Evolutionary conservation across 805 yeast species (phyloP).

Genomic region (Lipomyces orientalis): DNA sequence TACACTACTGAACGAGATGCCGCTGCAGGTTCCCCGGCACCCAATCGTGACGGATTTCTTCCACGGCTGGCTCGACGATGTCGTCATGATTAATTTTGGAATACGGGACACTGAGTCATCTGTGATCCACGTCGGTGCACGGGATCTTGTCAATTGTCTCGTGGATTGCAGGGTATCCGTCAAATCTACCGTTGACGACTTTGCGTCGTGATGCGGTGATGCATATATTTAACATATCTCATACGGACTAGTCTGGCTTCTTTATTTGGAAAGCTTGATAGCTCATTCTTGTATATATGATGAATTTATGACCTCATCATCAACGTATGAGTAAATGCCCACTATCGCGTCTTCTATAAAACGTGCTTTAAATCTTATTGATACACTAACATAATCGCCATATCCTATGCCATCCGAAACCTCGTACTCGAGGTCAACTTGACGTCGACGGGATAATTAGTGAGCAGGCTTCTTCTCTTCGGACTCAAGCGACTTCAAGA

Average conservation of each 20-base stretch:
- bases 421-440: background rate
- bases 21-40: constrained; percentile 10
- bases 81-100: constrained; percentile 29
- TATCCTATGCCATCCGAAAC: background rate
- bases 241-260: background rate
- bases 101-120: constrained; percentile 22
- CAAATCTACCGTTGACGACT: background rate
- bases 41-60: constrained; percentile 25
- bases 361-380: background rate
- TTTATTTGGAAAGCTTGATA: background rate
- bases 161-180: background rate
- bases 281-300: background rate
- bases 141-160: constrained; percentile 27
- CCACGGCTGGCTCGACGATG: constrained; percentile 35
- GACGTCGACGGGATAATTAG: background rate
- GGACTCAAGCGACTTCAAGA: constrained; percentile 32
- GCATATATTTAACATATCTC: background rate
- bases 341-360: background rate
- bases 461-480: constrained; percentile 31
- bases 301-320: background rate
- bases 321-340: background rate
- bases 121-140: constrained; percentile 25
- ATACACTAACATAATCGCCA: background rate
- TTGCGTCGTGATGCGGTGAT: background rate
- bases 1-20: background rate